Percentiles rank a stretch among this genome's conserved stretches.
phyloP scores from a whole-genome alignment of 176 grass and related monocot species.

The Oryza glaberrima region DNA sequence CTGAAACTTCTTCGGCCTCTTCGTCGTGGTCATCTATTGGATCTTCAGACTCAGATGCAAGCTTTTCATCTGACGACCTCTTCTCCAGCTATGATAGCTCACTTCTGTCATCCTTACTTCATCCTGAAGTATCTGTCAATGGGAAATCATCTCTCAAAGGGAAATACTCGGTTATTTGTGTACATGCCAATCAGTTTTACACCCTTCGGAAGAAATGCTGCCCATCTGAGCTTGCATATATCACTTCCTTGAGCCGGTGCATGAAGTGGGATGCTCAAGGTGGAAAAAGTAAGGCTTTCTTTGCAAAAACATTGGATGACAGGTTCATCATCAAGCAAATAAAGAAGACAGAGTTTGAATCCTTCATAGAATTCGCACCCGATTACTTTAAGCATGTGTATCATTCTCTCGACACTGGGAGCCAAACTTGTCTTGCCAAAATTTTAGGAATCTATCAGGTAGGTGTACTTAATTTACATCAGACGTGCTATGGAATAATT shows the following conservation, averaged over 20 bases:
- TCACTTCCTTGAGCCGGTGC: conserved; percentile 61
- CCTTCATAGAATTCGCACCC: conserved; percentile 68
- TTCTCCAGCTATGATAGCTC: conserved; percentile 55
- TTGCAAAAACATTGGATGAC: conserved; percentile 70
- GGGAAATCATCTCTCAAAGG: conserved; percentile 47
- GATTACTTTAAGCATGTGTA: conserved; percentile 72
- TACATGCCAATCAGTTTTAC: conserved; percentile 65
- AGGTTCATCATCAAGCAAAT: conserved; percentile 83
- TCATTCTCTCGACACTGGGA: conserved; percentile 60
- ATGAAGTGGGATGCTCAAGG: conserved; percentile 78
- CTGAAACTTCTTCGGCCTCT: conserved; percentile 46
- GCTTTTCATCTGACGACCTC: conserved; percentile 37
- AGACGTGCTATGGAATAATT: background rate
- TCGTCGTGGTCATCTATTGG: conserved; percentile 43
- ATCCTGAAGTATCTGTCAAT: conserved; percentile 56
- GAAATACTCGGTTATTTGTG: conserved; percentile 60
- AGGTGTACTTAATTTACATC: conserved; percentile 6
- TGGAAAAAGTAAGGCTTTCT: conserved; percentile 69
- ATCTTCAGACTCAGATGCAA: conserved; percentile 54
- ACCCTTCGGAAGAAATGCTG: conserved; percentile 68
- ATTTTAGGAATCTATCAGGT: conserved; percentile 80
- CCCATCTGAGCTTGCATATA: conserved; percentile 60
- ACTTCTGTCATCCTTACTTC: conserved; percentile 42
- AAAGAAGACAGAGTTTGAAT: conserved; percentile 67
- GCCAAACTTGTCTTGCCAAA: conserved; percentile 73